These are phyloP conservation scores for Coemansia sp. DNA, from an alignment of 192 early-diverging fungal genomes.

Conservation along the genomic window DNA sequence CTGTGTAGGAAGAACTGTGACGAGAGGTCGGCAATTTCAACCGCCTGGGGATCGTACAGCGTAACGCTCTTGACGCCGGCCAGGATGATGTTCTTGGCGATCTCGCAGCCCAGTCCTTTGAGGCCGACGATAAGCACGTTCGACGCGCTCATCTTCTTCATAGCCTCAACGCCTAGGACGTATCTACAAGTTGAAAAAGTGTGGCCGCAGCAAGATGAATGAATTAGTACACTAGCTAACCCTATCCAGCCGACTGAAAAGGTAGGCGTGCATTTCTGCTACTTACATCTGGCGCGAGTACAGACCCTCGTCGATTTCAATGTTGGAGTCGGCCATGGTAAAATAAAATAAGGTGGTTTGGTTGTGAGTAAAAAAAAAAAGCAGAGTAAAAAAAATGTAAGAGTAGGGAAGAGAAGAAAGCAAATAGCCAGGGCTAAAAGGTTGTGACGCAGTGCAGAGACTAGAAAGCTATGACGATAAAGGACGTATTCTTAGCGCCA, in stretches of 20 bases:
- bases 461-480: too few relatives aligned
- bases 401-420: neutral
- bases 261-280: neutral
- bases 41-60: slow-evolving; percentile 82
- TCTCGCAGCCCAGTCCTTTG: slow-evolving; percentile 97
- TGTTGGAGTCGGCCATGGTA: slow-evolving; percentile 23
- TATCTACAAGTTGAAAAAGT: slow-evolving; percentile 63
- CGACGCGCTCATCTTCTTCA: slow-evolving; percentile 96
- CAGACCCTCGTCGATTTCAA: slow-evolving; percentile 90
- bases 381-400: neutral
- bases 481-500: too few relatives aligned
- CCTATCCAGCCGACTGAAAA: neutral
- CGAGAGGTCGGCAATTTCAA: slow-evolving; percentile 83
- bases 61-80: slow-evolving; percentile 99
- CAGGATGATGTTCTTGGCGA: slow-evolving; percentile 98
- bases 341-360: slow-evolving; percentile 12
- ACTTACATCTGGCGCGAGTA: slow-evolving; percentile 99
- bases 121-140: slow-evolving; percentile 97
- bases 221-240: neutral
- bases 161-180: slow-evolving; percentile 92
- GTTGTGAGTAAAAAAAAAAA: slow-evolving; percentile 8
- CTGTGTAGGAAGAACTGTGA: slow-evolving; percentile 86
- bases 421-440: too few relatives aligned
- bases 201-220: neutral
- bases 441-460: too few relatives aligned